Base-by-base conservation (phyloP, 73 alveolate species). In the Vitrella brassicaformis region DNA sequence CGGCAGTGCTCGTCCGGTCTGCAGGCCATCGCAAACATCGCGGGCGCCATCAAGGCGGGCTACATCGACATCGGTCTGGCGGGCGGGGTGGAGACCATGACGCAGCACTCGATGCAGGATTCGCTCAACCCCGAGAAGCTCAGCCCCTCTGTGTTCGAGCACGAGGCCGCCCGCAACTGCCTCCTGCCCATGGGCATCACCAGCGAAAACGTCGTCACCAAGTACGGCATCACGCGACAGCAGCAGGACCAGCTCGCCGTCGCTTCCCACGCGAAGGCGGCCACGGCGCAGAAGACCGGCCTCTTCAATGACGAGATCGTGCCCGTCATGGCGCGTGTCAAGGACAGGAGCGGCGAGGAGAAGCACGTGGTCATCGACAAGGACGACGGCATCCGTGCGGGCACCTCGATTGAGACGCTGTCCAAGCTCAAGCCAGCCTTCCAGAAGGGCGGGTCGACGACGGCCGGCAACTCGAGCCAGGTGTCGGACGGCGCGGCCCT, bases 401-500 rank as follows among this genome's bases (percentile, higher is more conserved):
- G 90, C 81, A 90, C 94, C 66, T 89, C 97, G 31, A 71, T 81
- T 32, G 97, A 90, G 79, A 86, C 93, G 28, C 88, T 96, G 65
- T 74, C 86, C 19, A 94, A 94, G 80, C 87, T 96, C 70, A 94
- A 92, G 81, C 96, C 98, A 19, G 96, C 94, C 31, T 95, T 95
- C 93, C 80, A 90, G 77, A 92, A 94, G 84, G 96, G 90, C 71
- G 99, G 99, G 9, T 84, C 93, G 83, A 95, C 98, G 68, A 97
- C 99, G 32, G 99, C 99, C 30, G 99, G 99, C 47, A 97, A 95
- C 90, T 86, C 97, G 31, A 90, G 97, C 78, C 97, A 96, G 80
- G 95, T 96, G 77, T 91, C 99, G 73, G 99, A 96, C 87, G 99
- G 99, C 25, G 98, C 98, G 29, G 98, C 99, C 74, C 92, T 93